Percentiles rank a stretch among this genome's conserved stretches.
phyloP scores from a whole-genome alignment of 2,329 filamentous ascomycete genomes.

The Byssochlamys sp. region DNA sequence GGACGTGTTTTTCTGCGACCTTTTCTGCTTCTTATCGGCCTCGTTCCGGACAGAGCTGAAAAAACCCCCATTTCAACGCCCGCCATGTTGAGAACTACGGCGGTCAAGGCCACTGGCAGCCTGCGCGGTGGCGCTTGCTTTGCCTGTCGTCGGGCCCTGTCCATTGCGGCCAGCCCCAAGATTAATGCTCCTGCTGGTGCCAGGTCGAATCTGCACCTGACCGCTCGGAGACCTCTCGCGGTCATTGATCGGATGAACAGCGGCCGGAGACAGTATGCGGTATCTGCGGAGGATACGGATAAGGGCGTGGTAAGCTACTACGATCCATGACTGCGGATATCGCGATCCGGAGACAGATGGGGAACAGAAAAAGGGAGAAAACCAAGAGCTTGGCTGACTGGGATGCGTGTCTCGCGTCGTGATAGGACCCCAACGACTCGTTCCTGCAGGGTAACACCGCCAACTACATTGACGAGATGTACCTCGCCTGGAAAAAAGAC shows the following conservation, averaged over 20 bases:
- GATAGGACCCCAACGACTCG: slow-evolving; percentile 76
- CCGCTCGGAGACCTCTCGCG: slow-evolving; percentile 34
- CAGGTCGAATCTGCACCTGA: slow-evolving; percentile 27
- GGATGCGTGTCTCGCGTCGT: slow-evolving; percentile 10
- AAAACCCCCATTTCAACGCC: slow-evolving; percentile 16
- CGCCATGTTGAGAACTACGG: slow-evolving; percentile 31
- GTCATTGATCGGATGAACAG: slow-evolving; percentile 28
- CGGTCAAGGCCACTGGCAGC: slow-evolving; percentile 31
- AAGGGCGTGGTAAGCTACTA: slow-evolving; percentile 49
- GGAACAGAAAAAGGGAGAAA: background rate
- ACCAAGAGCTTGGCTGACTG: slow-evolving; percentile 13
- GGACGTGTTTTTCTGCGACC: background rate
- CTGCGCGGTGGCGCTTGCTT: slow-evolving; percentile 27
- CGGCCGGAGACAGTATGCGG: slow-evolving; percentile 47
- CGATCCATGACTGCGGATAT: slow-evolving; percentile 4
- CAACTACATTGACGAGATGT: slow-evolving; percentile 99
- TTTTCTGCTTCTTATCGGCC: background rate
- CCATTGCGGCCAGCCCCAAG: slow-evolving; percentile 23
- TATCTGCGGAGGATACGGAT: slow-evolving; percentile 48
- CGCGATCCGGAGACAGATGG: background rate
- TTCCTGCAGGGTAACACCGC: slow-evolving; percentile 94
- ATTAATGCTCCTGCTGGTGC: slow-evolving; percentile 15
- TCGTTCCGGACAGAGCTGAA: background rate
- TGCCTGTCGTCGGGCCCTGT: slow-evolving; percentile 23
- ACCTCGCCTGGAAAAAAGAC: slow-evolving; percentile 91